These are phyloP conservation scores for Solanum etuberosum DNA, from an alignment of 257 asterid species.

Conservation along the genomic window DNA sequence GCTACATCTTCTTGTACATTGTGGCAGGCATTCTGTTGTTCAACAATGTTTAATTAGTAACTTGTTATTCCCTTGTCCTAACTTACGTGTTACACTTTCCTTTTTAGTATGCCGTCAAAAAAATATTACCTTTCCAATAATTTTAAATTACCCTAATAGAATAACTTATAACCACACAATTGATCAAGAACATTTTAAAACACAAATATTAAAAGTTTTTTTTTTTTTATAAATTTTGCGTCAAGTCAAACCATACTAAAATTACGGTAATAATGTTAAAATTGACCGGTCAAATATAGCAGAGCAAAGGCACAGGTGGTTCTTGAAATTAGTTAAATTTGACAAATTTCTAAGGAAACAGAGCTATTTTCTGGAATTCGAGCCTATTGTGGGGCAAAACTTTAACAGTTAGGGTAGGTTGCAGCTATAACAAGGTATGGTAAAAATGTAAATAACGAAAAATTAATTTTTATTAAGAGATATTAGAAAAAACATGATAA, in stretches of 20 bases:
- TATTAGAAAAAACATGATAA: too few species aligned
- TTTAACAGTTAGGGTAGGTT: background rate
- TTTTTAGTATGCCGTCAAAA: background rate
- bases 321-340: background rate
- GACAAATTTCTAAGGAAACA: background rate
- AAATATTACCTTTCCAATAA: too few species aligned
- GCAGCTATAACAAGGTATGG: background rate
- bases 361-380: background rate
- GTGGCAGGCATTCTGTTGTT: constrained; percentile 23
- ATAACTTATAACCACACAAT: too few species aligned
- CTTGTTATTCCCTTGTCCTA: too few species aligned
- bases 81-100: too few species aligned
- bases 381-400: background rate
- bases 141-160: too few species aligned
- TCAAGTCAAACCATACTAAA: too few species aligned
- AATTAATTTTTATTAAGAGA: too few species aligned
- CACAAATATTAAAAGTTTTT: too few species aligned
- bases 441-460: background rate
- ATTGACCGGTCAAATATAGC: background rate
- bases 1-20: constrained; percentile 33
- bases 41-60: background rate
- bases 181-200: too few species aligned
- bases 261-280: background rate
- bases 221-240: too few species aligned
- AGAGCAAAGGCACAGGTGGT: background rate